Base-by-base conservation (phyloP, 2,329 filamentous ascomycete genomes). In the Orbilia blumenaviensis region DNA sequence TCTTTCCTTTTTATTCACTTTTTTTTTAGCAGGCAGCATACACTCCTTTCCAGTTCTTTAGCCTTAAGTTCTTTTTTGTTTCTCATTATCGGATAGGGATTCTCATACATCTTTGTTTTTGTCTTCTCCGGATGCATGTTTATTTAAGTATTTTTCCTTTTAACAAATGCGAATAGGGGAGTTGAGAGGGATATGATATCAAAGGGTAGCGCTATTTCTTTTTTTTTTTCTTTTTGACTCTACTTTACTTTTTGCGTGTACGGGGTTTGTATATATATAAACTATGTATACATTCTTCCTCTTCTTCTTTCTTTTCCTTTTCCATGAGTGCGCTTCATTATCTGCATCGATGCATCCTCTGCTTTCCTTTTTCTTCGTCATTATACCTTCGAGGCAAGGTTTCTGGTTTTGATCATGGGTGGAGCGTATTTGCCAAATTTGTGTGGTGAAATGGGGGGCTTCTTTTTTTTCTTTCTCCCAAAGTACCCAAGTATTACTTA, bases 11-110 rank as follows among this genome's bases (percentile, higher is more conserved):
- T 58, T 46, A n/a, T n/a, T n/a, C n/a, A n/a, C n/a, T n/a, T 48
- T 9, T 2, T 50, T 12, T 16, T 67, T 71, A 72, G 67, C 67
- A 62, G 38, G 60, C 67, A 72, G 54, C 48, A 64, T 72, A 64
- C 67, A 63, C 56, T 71, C 66, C 46, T 56, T 71, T 63, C n/a
- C 5, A 29, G 42, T 46, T 23, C 16, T 29, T 48, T 25, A 36
- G 21, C 14, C 16, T 29, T 62, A 27, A 44, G 36, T 32, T 41
- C 34, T 25, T 50, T 14, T 34, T 56, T 29, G 1, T 7, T 16
- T 6, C n/a, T 34, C 21, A n/a, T n/a, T n/a, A n/a, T n/a, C 23
- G 67, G 69, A 66, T 62, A 9, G 36, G 66, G 38, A 23, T 34
- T 54, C 12, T 38, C n/a, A n/a, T n/a, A n/a, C n/a, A n/a, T 34